Evolutionary conservation across 2,329 filamentous ascomycete genomes (phyloP).

Genomic region (Tolypocladium guangdongense): DNA sequence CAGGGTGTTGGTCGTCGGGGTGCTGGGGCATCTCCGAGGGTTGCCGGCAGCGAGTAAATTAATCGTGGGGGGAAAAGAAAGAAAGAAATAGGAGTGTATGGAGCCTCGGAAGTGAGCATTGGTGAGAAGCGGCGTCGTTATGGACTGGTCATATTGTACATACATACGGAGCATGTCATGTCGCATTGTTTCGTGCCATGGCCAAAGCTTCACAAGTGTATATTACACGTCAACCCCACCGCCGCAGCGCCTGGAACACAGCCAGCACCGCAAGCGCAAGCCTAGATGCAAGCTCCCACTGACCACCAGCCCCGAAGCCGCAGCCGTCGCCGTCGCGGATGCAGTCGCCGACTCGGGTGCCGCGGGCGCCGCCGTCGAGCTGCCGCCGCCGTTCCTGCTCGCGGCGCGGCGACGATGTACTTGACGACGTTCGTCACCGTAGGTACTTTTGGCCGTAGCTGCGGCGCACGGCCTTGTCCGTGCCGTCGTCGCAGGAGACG

Average conservation of each 20-base stretch:
- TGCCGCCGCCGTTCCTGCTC: background rate
- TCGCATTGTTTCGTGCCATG: no score
- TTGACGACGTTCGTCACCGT: slow-evolving; percentile 21
- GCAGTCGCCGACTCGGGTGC: background rate
- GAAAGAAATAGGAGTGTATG: no score
- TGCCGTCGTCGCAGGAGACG: slow-evolving; percentile 26
- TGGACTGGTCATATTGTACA: no score
- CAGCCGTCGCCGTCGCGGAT: background rate
- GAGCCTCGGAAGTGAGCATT: background rate
- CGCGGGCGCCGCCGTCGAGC: background rate
- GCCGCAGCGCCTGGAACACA: background rate
- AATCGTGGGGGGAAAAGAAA: no score
- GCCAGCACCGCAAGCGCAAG: background rate
- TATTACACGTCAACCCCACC: background rate
- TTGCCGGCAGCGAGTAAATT: no score
- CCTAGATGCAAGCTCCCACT: background rate
- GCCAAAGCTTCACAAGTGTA: background rate
- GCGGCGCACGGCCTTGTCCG: slow-evolving; percentile 17
- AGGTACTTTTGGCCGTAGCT: slow-evolving; percentile 26
- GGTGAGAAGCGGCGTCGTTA: background rate
- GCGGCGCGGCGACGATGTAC: slow-evolving; percentile 18
- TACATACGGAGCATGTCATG: no score
- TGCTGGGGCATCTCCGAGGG: background rate
- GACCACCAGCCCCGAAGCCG: background rate
- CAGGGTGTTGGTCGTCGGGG: background rate